A percentile compares a stretch with the other conserved stretches of the same genome.
phyloP scores from a whole-genome alignment of 345 rosid genomes.

The Litchi chinensis region DNA sequence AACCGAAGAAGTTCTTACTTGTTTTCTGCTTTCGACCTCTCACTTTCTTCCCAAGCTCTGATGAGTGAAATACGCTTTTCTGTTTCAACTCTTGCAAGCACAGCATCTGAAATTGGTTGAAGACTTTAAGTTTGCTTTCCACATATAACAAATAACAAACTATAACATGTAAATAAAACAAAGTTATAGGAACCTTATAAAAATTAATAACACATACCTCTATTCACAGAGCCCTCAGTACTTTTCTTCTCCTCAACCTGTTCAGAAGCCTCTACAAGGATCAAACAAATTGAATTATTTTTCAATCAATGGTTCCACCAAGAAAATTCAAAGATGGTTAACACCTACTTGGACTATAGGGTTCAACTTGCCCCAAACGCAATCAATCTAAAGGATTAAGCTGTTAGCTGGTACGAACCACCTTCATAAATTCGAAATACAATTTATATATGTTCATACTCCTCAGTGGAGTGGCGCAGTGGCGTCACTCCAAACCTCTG shows the following conservation, averaged over 20 bases:
- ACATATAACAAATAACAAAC: background rate
- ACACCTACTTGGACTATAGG: no score
- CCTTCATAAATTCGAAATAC: background rate
- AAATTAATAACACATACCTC: slow-evolving; percentile 41
- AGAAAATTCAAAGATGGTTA: no score
- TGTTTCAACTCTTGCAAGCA: slow-evolving; percentile 73
- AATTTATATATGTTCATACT: no score
- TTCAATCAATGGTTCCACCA: background rate
- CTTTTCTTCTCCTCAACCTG: slow-evolving; percentile 42
- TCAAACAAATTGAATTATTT: background rate
- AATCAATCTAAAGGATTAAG: no score
- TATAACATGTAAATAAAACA: background rate
- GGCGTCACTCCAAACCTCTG: no score
- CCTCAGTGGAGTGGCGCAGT: no score
- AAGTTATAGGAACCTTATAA: background rate
- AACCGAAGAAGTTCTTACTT: slow-evolving; percentile 41
- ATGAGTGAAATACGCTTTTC: slow-evolving; percentile 76
- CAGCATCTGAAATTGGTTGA: slow-evolving; percentile 50
- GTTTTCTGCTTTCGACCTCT: slow-evolving; percentile 88
- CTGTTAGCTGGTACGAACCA: no score
- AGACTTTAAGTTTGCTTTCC: background rate
- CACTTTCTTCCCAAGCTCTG: slow-evolving; percentile 98
- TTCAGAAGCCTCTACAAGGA: slow-evolving; percentile 45
- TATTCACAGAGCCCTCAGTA: slow-evolving; percentile 46
- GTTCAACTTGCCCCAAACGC: no score